Base-by-base conservation (phyloP, 169 alveolate genomes). In the Eimeria falciformis region DNA sequence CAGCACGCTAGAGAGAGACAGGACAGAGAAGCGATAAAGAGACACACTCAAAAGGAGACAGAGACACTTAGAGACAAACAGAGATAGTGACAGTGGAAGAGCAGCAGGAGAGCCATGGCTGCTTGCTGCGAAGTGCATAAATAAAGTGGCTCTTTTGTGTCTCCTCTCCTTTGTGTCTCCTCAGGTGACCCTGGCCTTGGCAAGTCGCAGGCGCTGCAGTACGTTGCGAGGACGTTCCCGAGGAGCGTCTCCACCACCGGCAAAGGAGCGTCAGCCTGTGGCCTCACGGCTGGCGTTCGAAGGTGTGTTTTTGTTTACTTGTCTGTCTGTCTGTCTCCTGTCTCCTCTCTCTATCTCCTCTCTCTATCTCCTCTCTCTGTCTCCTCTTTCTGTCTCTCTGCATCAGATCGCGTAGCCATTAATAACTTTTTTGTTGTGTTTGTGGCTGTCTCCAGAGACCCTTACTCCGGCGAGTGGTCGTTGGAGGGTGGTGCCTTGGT, bases 221-320 rank as follows among this genome's bases (percentile, higher is more conserved):
- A 98, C 95, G 99, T 98, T 14, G 99, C 99, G 94, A 97, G 99
- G 94, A 98, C 99, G 45, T 98, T 98, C 94, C 98, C 98, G 37
- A 96, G 99, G 84, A 96, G 98, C 33, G 99, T 99, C 23, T 98
- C 97, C 94, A 98, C 99, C 18, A 86, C 83, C 9, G 92, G 99
- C 45, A 99, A 99, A 94, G 99, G 99, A 25, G 99, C 99, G 21
- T 96, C 99, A n/a, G 99, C 99, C 3, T 99, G 99, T 56, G 99
- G 99, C 88, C 97, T 99, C 58, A 99, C 99, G 0, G 99, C 99
- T 68, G 7, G 12, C 14, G 7, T 33, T 68, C 7, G 12, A 27
- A 29, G 12, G 12, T 33, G 7, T 68, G 37, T 68, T 33, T 68
- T 68, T 68, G 12, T 33, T 12, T 68, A 7, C 45, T 33, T 7